Base-by-base conservation (phyloP, 2,329 filamentous ascomycete species). In the Uncinocarpus reesii region DNA sequence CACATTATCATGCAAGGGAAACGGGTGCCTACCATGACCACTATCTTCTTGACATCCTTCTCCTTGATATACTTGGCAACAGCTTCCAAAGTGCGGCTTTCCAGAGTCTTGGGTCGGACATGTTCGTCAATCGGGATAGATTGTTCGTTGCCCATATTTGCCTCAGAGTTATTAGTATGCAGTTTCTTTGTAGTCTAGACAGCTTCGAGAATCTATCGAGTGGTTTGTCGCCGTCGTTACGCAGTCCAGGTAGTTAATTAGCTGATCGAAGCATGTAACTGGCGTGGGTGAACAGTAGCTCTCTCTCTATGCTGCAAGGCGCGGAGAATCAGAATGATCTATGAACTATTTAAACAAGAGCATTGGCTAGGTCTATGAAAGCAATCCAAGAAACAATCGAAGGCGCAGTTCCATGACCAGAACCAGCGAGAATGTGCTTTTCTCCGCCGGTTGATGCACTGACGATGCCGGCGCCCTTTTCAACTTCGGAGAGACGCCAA, bases 31-130 rank as follows among this genome's bases (percentile, higher is more conserved):
- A 79, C 77, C 79, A 96, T 80, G 53, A 95, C 84, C 20, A 94
- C 86, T 49, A 98, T 84, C 42, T 76, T 76, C 58, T 76, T 76
- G 28, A 76, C 80, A 42, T 75, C 65, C 38, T 81, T 84, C 58
- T 80, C 74, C 55, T 78, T 80, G 65, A 98, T 89, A 58, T 85
- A 83, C 23, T 84, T 76, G n/a, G 87, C 89, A 32, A 96, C 72
- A 3, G 79, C 84, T 15, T 82, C 73, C 11, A 96, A 65, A 23
- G 76, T 83, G 48, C 88, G 80, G 26, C 76, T 77, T 35, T 75
- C 69, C 11, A 96, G 74, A 0, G 80, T 85, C 46, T 72, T 62
- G 1, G 90, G 79, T 31, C 71, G 70, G 20, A 77, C 78, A 53
- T 75, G 74, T 53, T 84, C 79, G 60, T 82, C 77, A 54, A 89